Percentiles rank a stretch among this genome's conserved stretches.
These are phyloP conservation scores for Yamadazyma diddensiae DNA, from an alignment of 1,139 yeast species.

Conservation along the genomic window DNA sequence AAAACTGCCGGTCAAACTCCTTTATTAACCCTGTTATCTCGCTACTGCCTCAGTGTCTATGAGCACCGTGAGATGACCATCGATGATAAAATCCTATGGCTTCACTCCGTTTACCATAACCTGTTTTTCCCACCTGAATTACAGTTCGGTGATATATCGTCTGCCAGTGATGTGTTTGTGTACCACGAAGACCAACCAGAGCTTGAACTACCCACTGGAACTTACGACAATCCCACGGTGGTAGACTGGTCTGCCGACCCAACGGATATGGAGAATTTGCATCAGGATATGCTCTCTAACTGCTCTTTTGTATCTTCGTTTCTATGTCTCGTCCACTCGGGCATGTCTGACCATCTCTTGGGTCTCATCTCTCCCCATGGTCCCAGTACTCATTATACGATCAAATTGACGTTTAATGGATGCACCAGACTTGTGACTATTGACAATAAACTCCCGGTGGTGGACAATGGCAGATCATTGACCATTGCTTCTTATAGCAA, in stretches of 20 bases:
- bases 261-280: conserved; percentile 23
- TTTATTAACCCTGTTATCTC: conserved; percentile 2
- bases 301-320: conserved; percentile 76
- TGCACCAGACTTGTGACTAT: conserved; percentile 47
- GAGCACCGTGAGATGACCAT: conserved; percentile 10
- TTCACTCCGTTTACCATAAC: conserved; percentile 34
- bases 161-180: conserved; percentile 10
- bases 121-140: conserved; percentile 37
- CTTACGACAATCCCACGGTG: neutral
- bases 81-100: conserved; percentile 36
- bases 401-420: conserved; percentile 55
- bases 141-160: conserved; percentile 12
- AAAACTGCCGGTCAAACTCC: conserved; percentile 3
- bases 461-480: conserved; percentile 20
- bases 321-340: conserved; percentile 35
- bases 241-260: conserved; percentile 18
- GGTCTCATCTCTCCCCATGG: conserved; percentile 26
- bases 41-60: conserved; percentile 21
- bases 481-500: conserved; percentile 42
- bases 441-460: conserved; percentile 43
- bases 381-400: conserved; percentile 31
- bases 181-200: conserved; percentile 3
- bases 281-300: conserved; percentile 62
- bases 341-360: conserved; percentile 14
- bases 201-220: conserved; percentile 17